phyloP scores from a whole-genome alignment of 139 green algal species.

The Asterochloris sp. region DNA sequence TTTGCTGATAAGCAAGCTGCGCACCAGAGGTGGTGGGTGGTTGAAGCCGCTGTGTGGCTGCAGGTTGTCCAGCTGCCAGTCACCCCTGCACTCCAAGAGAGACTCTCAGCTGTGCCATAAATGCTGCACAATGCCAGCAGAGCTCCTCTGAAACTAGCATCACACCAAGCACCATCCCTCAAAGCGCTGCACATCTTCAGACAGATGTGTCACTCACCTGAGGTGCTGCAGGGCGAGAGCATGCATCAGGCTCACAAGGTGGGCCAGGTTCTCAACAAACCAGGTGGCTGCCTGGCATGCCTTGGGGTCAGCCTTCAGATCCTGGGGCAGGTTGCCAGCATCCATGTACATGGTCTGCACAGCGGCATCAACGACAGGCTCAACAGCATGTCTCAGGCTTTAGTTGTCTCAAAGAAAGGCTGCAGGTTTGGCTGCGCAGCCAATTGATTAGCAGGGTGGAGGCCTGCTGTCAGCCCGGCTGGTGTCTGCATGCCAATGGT shows the following conservation, averaged over 20 bases:
- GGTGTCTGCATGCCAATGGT: not conserved
- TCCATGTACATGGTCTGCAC: slow-evolving; percentile 30
- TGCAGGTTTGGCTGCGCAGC: not conserved
- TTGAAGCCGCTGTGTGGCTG: too few species aligned
- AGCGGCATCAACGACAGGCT: slow-evolving; percentile 5
- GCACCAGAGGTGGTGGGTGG: too few species aligned
- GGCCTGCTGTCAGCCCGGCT: not conserved
- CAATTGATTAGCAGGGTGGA: not conserved
- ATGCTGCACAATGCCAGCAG: too few species aligned
- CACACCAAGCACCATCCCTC: too few species aligned
- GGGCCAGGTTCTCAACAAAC: slow-evolving; percentile 25
- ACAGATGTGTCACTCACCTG: slow-evolving; percentile 8
- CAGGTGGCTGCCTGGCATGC: not conserved
- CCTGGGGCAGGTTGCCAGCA: slow-evolving; percentile 22
- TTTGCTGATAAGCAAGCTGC: too few species aligned
- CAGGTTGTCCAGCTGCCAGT: too few species aligned
- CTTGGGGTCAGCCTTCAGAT: slow-evolving; percentile 2
- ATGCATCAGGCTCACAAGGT: slow-evolving; percentile 42
- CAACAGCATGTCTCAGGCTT: not conserved
- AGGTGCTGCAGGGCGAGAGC: slow-evolving; percentile 44
- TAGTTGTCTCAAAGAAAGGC: not conserved
- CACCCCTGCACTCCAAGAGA: too few species aligned
- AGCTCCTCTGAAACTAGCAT: too few species aligned
- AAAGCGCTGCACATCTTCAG: too few species aligned
- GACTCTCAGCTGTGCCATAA: too few species aligned